Base-by-base conservation (phyloP, 2,329 filamentous ascomycete species). In the Microsporum ferrugineum region DNA sequence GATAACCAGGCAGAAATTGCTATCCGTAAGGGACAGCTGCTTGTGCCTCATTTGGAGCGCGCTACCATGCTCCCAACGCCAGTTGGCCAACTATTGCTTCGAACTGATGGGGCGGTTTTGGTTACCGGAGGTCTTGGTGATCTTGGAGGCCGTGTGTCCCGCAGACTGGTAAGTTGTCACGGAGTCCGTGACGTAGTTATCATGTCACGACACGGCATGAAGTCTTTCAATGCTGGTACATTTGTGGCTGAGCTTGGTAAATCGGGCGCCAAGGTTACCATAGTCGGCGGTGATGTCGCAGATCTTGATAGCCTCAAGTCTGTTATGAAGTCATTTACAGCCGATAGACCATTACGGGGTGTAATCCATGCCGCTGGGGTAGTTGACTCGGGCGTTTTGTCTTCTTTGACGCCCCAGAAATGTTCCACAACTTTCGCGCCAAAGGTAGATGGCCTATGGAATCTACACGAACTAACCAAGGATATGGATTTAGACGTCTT, bases 181-280 rank as follows among this genome's bases (percentile, higher is more conserved):
- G 63, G 72, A 1, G 73, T 71, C 8, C 62, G 65, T 2, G 61
- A 71, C 56, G 41, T 75, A 5, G 65, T 70, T 2, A 68, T 72
- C 36, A 55, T 75, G 5, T 73, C 71, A 12, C 60, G 69, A 12
- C 59, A 60, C 34, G 68, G 65, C 33, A 63, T 58, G 53, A 33
- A 36, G 7, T 57, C 53, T 39, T 0, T 29, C 2, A 63, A 63
- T 17, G 63, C 65, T 14, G 63, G 34, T 3, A 10, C 53, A 57
- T 36, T 57, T 39, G 33, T 57, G 29, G 53, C 31, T 4, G 53
- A 57, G 14, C 53, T 57, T 12, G 10, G 10, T 2, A 57, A 60
- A 0, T 61, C 67, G 2, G 68, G 68, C 0, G 56, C 56, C 39
- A 55, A 60, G n/a, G 62, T 65, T 34, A 29, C 56, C 8, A 31